phyloP scores from a whole-genome alignment of 2,329 filamentous ascomycete genomes.

The Aspergillus latus region DNA sequence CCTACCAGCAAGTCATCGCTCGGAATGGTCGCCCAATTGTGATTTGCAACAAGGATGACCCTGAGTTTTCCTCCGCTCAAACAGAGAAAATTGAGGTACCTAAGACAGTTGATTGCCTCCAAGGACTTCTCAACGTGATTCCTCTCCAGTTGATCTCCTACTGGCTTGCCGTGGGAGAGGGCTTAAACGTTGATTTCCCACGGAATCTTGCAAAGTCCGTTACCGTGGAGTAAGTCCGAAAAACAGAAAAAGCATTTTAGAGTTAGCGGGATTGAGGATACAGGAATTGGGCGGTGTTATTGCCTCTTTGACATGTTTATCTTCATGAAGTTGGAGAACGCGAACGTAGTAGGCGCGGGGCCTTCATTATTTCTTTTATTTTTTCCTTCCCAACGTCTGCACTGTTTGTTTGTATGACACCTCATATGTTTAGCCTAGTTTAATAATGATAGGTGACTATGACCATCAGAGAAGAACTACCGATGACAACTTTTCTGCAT shows the following conservation, averaged over 20 bases:
- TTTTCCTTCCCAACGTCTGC: not conserved
- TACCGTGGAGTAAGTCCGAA: constrained; percentile 78
- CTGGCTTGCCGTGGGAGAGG: constrained; percentile 96
- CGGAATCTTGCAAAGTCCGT: constrained; percentile 98
- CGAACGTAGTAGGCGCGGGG: constrained; percentile 2
- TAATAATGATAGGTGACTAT: constrained; percentile 5
- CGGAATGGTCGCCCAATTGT: constrained; percentile 95
- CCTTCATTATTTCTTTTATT: not conserved
- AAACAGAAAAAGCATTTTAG: not conserved
- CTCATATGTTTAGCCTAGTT: not conserved
- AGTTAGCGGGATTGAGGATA: constrained; percentile 8
- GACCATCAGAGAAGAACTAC: not conserved
- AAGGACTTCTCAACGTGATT: constrained; percentile 96
- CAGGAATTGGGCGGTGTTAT: constrained; percentile 1
- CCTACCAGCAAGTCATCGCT: constrained; percentile 98
- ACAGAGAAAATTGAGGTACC: constrained; percentile 98
- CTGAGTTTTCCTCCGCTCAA: constrained; percentile 83
- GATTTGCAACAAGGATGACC: constrained; percentile 89
- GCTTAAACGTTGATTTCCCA: constrained; percentile 96
- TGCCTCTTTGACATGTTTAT: constrained; percentile 5
- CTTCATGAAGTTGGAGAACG: constrained; percentile 2
- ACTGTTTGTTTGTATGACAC: not conserved
- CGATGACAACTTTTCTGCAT: too few relatives aligned
- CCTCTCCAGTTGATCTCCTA: constrained; percentile 97
- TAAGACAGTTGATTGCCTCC: constrained; percentile 89